Base-by-base conservation (phyloP, 2,329 filamentous ascomycete genomes). In the Chaetothyriales sp. region DNA sequence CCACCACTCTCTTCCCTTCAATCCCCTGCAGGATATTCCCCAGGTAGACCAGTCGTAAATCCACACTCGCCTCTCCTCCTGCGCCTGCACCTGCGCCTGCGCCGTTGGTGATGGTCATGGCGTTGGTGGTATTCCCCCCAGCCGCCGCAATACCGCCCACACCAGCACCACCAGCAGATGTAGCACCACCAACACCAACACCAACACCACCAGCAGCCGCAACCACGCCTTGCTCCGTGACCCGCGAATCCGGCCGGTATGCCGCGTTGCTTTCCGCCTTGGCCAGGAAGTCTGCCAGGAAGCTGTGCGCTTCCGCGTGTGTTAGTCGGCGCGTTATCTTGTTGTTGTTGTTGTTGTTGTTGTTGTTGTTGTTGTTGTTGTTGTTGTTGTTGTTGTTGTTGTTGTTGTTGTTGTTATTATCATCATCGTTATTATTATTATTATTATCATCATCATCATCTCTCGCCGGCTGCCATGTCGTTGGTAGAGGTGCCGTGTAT, bases 171-270 rank as follows among this genome's bases (percentile, higher is more conserved):
- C 4, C 43, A 15, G 7, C 20, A 22, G 42, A 43, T 3, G 18
- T 26, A 19, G 42, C 52, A 8, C 46, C 44, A 20, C 54, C 55
- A 3, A 49, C 53, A 6, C 10, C 22, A 2, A 5, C 28, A 20
- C 44, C 52, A 12, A 46, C 44, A 32, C 51, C 55, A 1, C 51
- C 51, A 9, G 49, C 50, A 22, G 51, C 44, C 1, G 57, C 53
- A 45, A 59, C 51, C 10, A 56, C 55, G 1, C 59, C 59, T 26
- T 51, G 55, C 32, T 58, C 55, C 18, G 57, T 54, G 1, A 93
- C 73, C 5, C 68, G 64, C 1, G 69, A 62, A 0, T 72, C 64
- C 8, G 79, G 80, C 22, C 82, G 80, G 50, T 64, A 61, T 9
- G 62, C 55, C 18, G 59, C 53, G 51, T 59, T 52, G 19, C 51